Evolutionary conservation across 208 protist genomes (phyloP), one percentile per base, ranked within the genome.

Genomic region (Crithidia thermophila): DNA sequence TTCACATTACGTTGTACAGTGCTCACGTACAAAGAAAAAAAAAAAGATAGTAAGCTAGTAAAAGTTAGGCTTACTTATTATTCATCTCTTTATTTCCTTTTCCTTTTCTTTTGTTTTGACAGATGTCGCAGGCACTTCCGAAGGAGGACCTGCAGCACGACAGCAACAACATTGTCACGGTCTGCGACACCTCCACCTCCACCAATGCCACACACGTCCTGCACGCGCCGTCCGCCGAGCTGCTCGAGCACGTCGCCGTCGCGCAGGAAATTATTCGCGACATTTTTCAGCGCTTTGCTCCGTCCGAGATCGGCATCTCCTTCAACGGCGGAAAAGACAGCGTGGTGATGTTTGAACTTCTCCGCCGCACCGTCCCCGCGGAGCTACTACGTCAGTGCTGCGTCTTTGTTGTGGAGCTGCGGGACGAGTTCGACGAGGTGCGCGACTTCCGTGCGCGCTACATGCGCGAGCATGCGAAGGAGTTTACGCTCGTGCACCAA

Each of bases 291-390:
- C 37, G 59, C 30, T 84, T 79, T 55, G 52, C 75, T 4, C 57
- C 69, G 8, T 55, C 91, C 6, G 50, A 82, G 8, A 92, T 97
- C 59, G 85, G 84, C 21, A 69, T 97, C 60, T 86, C 87, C 33
- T 97, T 97, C 66, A 97, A 97, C 58, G 93, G 87, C 18, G 93
- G 93, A 10, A 97, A 97, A 45, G 93, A 97, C 74, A 89, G 82
- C 46, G 88, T 96, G 2, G 87, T 94, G 20, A 85, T 96, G 70
- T 57, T 96, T 63, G 84, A 95, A 66, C 77, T 97, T 27, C 43
- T 94, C 36, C 49, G 67, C 3, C 61, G 71, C 10, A 77, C 68
- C 9, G 45, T 96, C 16, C 76, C 81, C 1, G 7, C 67, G 14
- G 84, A 86, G 11, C 33, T 63, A 10, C 36, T 93, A 20, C 28